These are phyloP conservation scores for Diphasiastrum complanatum DNA, from an alignment of 83 land plant species.

Conservation along the genomic window DNA sequence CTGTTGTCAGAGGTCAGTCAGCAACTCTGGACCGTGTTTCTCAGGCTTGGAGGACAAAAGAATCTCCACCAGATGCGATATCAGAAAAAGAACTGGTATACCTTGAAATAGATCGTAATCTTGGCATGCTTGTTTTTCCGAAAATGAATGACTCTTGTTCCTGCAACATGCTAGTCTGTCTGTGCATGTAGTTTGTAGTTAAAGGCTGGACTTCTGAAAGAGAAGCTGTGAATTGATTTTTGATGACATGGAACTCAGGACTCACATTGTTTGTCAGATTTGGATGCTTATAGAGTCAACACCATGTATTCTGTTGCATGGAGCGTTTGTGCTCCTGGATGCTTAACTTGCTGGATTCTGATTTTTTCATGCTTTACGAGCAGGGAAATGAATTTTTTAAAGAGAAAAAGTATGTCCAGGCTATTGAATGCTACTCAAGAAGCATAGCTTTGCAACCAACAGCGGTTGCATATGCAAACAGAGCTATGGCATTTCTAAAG, in stretches of 20 bases:
- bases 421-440: slow-evolving; percentile 92
- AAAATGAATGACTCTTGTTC: background rate
- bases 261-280: no score
- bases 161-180: background rate
- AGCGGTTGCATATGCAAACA: slow-evolving; percentile 88
- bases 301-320: no score
- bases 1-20: slow-evolving; percentile 22
- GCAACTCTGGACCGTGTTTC: slow-evolving; percentile 26
- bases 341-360: slow-evolving; percentile 4
- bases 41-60: slow-evolving; percentile 34
- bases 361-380: background rate
- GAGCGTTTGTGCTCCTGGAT: no score
- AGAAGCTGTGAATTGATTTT: no score
- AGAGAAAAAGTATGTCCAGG: slow-evolving; percentile 79
- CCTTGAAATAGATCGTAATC: background rate
- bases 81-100: slow-evolving; percentile 88
- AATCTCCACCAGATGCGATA: slow-evolving; percentile 53
- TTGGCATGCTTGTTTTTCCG: background rate
- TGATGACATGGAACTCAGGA: no score
- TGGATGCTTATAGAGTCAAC: no score
- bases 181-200: no score
- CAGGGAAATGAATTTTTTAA: slow-evolving; percentile 95
- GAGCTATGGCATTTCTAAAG: slow-evolving; percentile 92
- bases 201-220: no score
- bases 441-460: slow-evolving; percentile 84